Evolutionary conservation across 257 asterid species (phyloP).

Genomic region (Scutellaria baicalensis): DNA sequence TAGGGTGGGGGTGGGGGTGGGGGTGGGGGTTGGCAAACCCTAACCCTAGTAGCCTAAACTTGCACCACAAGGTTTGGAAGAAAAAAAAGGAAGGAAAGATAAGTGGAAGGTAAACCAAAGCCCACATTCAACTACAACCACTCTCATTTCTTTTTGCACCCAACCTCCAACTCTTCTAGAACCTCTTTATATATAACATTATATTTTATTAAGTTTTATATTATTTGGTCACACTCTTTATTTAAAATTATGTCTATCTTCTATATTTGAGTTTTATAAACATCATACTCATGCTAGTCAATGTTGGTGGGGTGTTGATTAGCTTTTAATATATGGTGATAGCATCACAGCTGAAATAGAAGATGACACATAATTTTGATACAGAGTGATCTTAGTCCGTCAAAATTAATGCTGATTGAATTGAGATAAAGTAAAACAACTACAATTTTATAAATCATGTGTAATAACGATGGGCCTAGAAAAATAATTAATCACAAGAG

Average conservation of each 20-base stretch:
- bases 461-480: too few species aligned
- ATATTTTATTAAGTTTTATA: neutral
- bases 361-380: too few species aligned
- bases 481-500: too few species aligned
- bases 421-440: conserved; percentile 30
- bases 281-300: too few species aligned
- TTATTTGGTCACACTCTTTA: too few species aligned
- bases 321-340: too few species aligned
- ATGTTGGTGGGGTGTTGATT: too few species aligned
- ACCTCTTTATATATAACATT: neutral
- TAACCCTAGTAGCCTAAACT: conserved; percentile 27
- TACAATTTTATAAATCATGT: neutral
- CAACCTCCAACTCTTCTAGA: conserved; percentile 73
- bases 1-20: neutral
- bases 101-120: conserved; percentile 45
- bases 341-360: too few species aligned
- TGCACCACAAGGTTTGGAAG: conserved; percentile 31
- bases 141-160: conserved; percentile 37
- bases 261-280: too few species aligned
- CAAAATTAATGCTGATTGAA: neutral
- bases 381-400: neutral
- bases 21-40: conserved; percentile 19
- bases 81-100: neutral
- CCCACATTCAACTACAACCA: conserved; percentile 57
- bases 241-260: too few species aligned